phyloP scores from a whole-genome alignment of 2,329 filamentous ascomycete species.

The Fusarium abutilonis region DNA sequence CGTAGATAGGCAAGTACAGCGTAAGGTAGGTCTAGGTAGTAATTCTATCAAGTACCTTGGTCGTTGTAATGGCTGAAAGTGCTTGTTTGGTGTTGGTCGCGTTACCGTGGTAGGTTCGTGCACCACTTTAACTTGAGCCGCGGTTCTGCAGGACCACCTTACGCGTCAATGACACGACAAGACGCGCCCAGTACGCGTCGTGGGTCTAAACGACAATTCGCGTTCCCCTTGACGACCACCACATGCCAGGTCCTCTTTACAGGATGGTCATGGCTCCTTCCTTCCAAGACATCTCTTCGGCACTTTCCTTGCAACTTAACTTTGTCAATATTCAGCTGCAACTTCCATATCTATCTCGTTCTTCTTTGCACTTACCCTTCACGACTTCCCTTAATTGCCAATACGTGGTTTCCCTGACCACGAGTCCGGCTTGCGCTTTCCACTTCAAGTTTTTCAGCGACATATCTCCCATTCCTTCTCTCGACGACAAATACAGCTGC shows the following conservation, averaged over 20 bases:
- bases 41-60: too few relatives aligned
- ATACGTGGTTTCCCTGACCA: background rate
- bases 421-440: constrained; percentile 6
- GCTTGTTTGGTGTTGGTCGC: constrained; percentile 2
- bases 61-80: background rate
- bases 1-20: background rate
- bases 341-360: constrained; percentile 14
- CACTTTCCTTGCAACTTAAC: constrained; percentile 12
- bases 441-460: background rate
- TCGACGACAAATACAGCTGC: background rate
- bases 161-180: constrained; percentile 13
- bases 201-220: constrained; percentile 4
- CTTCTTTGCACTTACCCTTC: background rate
- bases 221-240: constrained; percentile 38
- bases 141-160: constrained; percentile 8
- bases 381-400: constrained; percentile 14
- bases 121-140: constrained; percentile 4
- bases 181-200: constrained; percentile 14
- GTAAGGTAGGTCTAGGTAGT: too few relatives aligned
- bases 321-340: constrained; percentile 5
- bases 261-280: constrained; percentile 5
- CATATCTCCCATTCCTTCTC: background rate
- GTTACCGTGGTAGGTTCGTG: constrained; percentile 13
- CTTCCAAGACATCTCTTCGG: constrained; percentile 24
- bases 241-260: constrained; percentile 21